Conservation (phyloP, 2,329 filamentous ascomycete genomes). For the Dactylellina parvicollis region DNA sequence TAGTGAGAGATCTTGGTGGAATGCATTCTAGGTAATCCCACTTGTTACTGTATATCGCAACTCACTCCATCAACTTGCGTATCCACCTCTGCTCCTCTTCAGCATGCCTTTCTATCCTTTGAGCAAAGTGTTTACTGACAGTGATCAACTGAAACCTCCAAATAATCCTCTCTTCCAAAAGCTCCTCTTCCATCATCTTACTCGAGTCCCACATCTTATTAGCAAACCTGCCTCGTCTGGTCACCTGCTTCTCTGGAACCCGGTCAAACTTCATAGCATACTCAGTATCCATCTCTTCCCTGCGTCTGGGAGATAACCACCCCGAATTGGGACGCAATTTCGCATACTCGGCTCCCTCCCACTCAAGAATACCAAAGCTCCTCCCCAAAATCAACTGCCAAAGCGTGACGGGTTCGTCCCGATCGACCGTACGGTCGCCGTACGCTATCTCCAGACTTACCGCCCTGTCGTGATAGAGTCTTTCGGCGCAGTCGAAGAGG, state of each 20-base stretch:
- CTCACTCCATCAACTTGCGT: background rate
- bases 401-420: background rate
- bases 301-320: background rate
- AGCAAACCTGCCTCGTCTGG: background rate
- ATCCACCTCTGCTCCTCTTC: background rate
- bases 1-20: no score
- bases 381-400: background rate
- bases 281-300: background rate
- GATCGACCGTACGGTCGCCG: background rate
- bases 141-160: background rate
- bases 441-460: background rate
- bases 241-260: background rate
- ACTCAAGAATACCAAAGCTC: background rate
- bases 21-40: no score
- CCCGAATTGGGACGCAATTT: background rate
- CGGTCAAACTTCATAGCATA: background rate
- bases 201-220: background rate
- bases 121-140: background rate
- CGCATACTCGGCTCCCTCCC: background rate
- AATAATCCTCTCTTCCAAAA: background rate
- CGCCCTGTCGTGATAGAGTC: background rate
- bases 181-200: background rate
- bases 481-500: background rate
- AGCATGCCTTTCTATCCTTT: background rate
- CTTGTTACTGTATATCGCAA: no score